Base-by-base conservation (phyloP, 306 rosid species). In the Cucumis melo region DNA sequence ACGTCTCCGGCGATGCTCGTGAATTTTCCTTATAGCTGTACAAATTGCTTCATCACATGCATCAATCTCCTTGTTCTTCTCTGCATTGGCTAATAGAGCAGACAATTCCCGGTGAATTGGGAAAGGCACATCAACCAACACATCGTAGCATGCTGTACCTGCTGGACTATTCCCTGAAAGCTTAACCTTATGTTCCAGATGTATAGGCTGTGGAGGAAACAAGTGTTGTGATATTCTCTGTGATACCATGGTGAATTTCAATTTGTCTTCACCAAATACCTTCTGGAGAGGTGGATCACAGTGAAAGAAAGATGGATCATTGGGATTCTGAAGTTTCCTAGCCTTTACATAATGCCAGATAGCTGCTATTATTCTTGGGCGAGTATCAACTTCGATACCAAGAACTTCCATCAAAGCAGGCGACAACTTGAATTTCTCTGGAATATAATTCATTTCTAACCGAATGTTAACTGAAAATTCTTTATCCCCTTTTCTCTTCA, bases 311-410 rank as follows among this genome's bases (percentile, higher is more conserved):
- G 99, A 86, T 12, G 98, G 96, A 79, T 95, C 99, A 32, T 82
- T 84, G 27, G 90, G 93, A 87, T 84, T 89, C 84, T 95, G 99
- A 86, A 95, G 84, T 76, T 92, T 95, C 83, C 99, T 86, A 76
- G 99, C 99, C 89, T 95, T 95, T 78, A 95, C 99, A 86, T 95
- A 95, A 85, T 95, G 98, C 99, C 99, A 95, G 76, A 95, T 90
- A 2, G 99, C 97, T 78, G 97, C 93, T 77, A 95, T 87, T 75
- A 95, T 89, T 84, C 99, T 88, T 0, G 99, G 98, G 51, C 98
- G 98, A 76, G 99, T 89, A 80, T 95, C 99, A 81, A 95, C 98
- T 84, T 95, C 99, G 83, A 95, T 89, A 82, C 98, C 99, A 81
- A 95, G 98, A 88, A 95, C 98, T 78, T 95, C 99, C 82, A 88